Evolutionary conservation across 306 rosid species (phyloP), one percentile per base, ranked within the genome.

Genomic region (Dalbergia cochinchinensis): DNA sequence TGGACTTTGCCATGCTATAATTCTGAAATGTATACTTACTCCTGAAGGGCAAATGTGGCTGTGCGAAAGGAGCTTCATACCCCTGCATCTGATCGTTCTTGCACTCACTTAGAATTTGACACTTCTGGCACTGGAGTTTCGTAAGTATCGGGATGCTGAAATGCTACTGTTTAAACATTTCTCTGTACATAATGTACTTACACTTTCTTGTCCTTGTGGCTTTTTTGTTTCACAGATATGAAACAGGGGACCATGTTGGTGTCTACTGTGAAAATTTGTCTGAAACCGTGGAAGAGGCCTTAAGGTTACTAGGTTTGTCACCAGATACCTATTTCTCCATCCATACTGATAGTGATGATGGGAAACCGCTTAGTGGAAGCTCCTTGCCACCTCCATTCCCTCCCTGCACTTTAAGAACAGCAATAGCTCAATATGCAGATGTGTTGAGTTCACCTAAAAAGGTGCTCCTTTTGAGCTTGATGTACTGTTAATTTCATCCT

Each of bases 161-260:
- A 72, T 69, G 72, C 64, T 9, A 39, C 26, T 63, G 62, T 44
- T 31, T 72, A 47, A 20, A 37, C 15, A 41, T 15, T 31, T 70
- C 48, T 50, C 31, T 47, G 31, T 64, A 16, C 57, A 41, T 78
- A 37, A 45, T 85, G 65, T 34, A 2, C 65, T 39, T 60, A 74
- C 61, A 53, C 41, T 67, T 85, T 60, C 18, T 19, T 68, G 66
- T 83, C 58, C 62, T 73, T 63, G 42, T 67, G 33, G 61, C 20
- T 55, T 20, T 57, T 53, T 41, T 63, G 41, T 71, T 80, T 81
- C 73, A 61, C 92, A 96, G 99, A 84, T 96, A 96, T 47, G 99
- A 93, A 82, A 93, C 99, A 3, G 99, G 99, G 77, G 99, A 96
- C 85, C 99, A 93, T 79, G 98, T 96, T 47, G 99, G 98, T 82